Conservation (phyloP, 2,329 filamentous ascomycete species). For the Apiospora marii region DNA sequence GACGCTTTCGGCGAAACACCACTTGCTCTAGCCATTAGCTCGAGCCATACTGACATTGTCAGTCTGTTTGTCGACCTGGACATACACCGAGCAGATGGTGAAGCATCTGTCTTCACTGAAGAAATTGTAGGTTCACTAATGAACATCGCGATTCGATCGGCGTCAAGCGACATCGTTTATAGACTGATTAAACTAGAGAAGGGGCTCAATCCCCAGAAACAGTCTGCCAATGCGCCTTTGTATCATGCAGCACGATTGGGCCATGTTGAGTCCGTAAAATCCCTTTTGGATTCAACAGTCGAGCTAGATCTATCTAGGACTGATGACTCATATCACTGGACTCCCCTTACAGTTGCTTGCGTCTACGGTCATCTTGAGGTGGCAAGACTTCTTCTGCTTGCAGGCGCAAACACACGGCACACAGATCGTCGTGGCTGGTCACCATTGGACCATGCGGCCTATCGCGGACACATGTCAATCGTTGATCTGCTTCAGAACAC, state of each 20-base stretch:
- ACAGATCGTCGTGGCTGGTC: conserved; percentile 28
- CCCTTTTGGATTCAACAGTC: conserved; percentile 11
- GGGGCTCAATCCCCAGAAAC: conserved; percentile 3
- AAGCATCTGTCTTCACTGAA: neutral
- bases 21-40: conserved; percentile 21
- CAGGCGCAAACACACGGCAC: conserved; percentile 13
- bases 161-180: neutral
- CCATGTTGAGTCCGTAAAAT: conserved; percentile 11
- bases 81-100: neutral
- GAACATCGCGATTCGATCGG: conserved; percentile 21
- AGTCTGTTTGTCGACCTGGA: conserved; percentile 13
- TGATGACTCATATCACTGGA: conserved; percentile 24
- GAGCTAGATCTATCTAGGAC: conserved; percentile 9
- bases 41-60: conserved; percentile 21
- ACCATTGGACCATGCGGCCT: conserved; percentile 28
- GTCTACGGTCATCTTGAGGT: conserved; percentile 25
- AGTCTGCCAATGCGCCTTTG: conserved; percentile 17
- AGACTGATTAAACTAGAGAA: conserved; percentile 24
- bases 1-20: conserved; percentile 25
- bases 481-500: conserved; percentile 18
- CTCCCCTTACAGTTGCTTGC: conserved; percentile 27
- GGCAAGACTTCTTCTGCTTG: conserved; percentile 23
- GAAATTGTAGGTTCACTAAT: conserved; percentile 23
- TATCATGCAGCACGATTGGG: conserved; percentile 23
- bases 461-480: conserved; percentile 27